These are phyloP conservation scores for Venturia pyrina DNA, from an alignment of 2,329 filamentous ascomycete genomes.

Conservation along the genomic window DNA sequence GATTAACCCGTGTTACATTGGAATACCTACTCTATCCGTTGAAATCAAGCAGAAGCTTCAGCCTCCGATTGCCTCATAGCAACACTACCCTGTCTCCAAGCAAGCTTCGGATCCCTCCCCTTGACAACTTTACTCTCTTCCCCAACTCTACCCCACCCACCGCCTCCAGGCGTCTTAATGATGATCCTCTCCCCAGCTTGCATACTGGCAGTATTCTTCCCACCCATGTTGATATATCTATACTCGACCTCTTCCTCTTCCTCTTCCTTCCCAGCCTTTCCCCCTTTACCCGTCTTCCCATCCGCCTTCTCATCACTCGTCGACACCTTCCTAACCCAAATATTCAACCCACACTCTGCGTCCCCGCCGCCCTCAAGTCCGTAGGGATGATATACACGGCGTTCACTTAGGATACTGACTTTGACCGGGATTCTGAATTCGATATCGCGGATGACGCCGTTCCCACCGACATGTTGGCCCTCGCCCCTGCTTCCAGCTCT, in stretches of 20 bases:
- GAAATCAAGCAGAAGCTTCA: conserved; percentile 30
- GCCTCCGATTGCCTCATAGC: conserved; percentile 44
- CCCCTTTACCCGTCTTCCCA: conserved; percentile 16
- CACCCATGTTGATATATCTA: conserved; percentile 60
- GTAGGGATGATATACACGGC: conserved; percentile 68
- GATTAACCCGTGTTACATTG: no score
- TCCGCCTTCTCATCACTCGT: conserved; percentile 20
- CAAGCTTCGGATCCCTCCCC: conserved; percentile 47
- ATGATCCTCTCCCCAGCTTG: conserved; percentile 68
- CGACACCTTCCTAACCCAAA: conserved; percentile 69
- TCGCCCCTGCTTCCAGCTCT: conserved; percentile 51
- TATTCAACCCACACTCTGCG: conserved; percentile 67
- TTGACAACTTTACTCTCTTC: conserved; percentile 41
- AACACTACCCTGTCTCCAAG: conserved; percentile 52
- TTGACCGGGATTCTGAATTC: conserved; percentile 72
- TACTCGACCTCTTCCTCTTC: conserved; percentile 37
- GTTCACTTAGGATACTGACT: conserved; percentile 68
- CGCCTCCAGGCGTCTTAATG: conserved; percentile 67
- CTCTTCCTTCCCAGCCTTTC: conserved; percentile 37
- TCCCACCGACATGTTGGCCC: conserved; percentile 60
- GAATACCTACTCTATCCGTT: no score
- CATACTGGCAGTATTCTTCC: conserved; percentile 73
- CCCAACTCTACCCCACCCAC: conserved; percentile 60
- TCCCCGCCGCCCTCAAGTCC: conserved; percentile 76
- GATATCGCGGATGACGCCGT: conserved; percentile 69